Base-by-base conservation (phyloP, 106 monocot genomes). In the Hemerocallis citrina region DNA sequence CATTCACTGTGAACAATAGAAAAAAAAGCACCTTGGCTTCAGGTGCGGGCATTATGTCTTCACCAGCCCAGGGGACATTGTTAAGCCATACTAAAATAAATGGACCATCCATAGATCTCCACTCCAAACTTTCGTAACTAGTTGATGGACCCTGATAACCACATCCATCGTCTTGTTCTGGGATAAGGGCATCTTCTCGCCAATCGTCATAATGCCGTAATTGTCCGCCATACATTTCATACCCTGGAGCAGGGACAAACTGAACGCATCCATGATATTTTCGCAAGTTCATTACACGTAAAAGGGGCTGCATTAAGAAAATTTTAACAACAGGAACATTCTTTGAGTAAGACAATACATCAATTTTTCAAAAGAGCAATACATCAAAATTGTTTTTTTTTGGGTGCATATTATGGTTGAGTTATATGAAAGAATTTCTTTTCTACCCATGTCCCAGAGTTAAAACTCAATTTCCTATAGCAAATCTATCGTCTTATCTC, bases 221-320 rank as follows among this genome's bases (percentile, higher is more conserved):
- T 3, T 78, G 66, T 58, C 82, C 69, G 27, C 86, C 86, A 67
- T 42, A 70, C 52, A 42, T 6, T 76, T 87, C 86, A 70, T 87
- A 78, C 62, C 86, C 86, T 61, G 82, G 75, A 51, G 86, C 86
- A 48, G 86, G 86, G 4, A 87, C 75, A 76, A 82, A 87, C 21
- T 69, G 37, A 31, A 87, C 65, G 59, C 44, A 35, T 27, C 86
- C 86, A 52, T 61, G 46, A 23, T 87, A 87, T 66, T 66, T 82
- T 48, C 86, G 68, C 70, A 87, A 73, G 42, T 75, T 76, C 57
- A 82, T 49, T 67, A 82, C 51, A 19, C 86, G 82, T 20, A 87
- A 33, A 29, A 87, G 56, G 61, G 69, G 32, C 86, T 87, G 62
- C 8, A 57, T 58, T 33, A 6, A 38, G 14, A 36, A n/a, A 28